Evolutionary conservation across 106 monocot genomes (phyloP).

Genomic region (Dioscorea alata): DNA sequence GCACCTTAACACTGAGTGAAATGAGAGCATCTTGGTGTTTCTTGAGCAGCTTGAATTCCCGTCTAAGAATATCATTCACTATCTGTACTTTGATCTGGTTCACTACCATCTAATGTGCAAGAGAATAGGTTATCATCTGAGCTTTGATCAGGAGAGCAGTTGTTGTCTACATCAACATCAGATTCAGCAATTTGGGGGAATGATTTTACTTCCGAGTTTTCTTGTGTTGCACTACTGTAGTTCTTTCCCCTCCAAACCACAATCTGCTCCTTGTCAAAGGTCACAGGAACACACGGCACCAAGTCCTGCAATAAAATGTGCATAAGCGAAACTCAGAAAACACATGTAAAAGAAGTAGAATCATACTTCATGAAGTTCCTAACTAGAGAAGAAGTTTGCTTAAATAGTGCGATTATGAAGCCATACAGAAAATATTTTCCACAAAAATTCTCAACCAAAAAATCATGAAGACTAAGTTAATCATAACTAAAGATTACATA

Average conservation of each 20-base stretch:
- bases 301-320: conserved; percentile 52
- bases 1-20: too few species aligned
- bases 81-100: too few species aligned
- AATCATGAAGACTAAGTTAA: background rate
- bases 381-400: too few species aligned
- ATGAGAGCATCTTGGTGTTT: too few species aligned
- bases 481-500: too few species aligned
- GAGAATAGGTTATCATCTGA: background rate
- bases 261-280: conserved; percentile 93
- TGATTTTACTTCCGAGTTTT: conserved; percentile 11
- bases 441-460: background rate
- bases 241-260: conserved; percentile 83
- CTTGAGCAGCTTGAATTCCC: too few species aligned
- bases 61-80: too few species aligned
- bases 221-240: conserved; percentile 1
- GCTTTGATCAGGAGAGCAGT: conserved; percentile 7
- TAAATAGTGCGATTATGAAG: background rate
- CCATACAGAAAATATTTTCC: background rate
- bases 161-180: background rate
- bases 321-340: background rate
- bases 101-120: too few species aligned
- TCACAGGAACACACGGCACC: conserved; percentile 81
- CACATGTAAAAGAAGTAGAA: background rate
- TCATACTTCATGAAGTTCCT: background rate
- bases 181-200: conserved; percentile 1